phyloP scores from a whole-genome alignment of 495 filamentous ascomycete genomes.

The Xylaria sp. region DNA sequence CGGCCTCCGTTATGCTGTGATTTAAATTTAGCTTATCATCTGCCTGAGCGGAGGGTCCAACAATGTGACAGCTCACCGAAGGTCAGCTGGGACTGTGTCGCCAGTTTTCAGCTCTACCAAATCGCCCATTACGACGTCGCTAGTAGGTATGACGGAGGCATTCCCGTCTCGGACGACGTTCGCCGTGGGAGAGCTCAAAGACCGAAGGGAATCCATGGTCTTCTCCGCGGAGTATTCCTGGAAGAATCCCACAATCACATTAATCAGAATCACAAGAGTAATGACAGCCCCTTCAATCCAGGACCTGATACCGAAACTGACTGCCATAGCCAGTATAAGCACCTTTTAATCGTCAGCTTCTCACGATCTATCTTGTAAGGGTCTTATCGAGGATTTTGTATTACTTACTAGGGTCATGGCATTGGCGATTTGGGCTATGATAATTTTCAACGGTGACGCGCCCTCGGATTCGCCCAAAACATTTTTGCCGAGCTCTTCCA shows the following conservation, averaged over 20 bases:
- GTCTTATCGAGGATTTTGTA: constrained; percentile 1
- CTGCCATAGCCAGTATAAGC: constrained; percentile 75
- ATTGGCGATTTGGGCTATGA: constrained; percentile 64
- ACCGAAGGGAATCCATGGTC: constrained; percentile 75
- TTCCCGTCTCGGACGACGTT: constrained; percentile 63
- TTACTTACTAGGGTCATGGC: constrained; percentile 58
- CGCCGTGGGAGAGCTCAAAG: constrained; percentile 68
- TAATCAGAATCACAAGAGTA: constrained; percentile 68
- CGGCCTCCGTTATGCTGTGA: constrained; percentile 43
- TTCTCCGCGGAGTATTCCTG: constrained; percentile 78
- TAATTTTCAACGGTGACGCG: constrained; percentile 72
- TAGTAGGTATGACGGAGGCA: constrained; percentile 56
- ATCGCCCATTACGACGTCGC: constrained; percentile 67
- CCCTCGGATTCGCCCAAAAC: constrained; percentile 65
- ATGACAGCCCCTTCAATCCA: constrained; percentile 78
- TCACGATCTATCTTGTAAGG: constrained; percentile 46
- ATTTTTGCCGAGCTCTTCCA: constrained; percentile 66
- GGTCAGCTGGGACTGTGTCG: constrained; percentile 78
- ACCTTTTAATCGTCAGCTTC: constrained; percentile 55
- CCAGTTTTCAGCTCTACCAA: constrained; percentile 75
- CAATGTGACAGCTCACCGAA: constrained; percentile 37
- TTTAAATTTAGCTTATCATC: constrained; percentile 2
- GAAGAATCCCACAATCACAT: constrained; percentile 72
- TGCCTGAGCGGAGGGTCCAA: neutral
- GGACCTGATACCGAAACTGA: constrained; percentile 71